Evolutionary conservation across 306 rosid species (phyloP).

Genomic region (Vigna angularis): DNA sequence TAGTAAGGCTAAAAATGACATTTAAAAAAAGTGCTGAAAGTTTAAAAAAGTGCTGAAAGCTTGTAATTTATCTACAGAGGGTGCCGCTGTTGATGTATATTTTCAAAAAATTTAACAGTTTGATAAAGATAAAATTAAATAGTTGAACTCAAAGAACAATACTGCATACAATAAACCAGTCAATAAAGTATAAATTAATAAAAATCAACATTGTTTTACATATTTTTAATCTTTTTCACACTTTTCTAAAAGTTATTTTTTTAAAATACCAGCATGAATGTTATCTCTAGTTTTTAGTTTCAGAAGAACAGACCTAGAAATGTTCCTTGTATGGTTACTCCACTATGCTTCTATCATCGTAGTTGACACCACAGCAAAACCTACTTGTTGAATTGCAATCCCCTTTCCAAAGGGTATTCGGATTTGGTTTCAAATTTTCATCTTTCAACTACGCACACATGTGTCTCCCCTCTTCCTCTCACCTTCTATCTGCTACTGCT

Average conservation of each 20-base stretch:
- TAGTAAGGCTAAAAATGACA: too few species aligned
- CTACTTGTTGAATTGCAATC: slow-evolving; percentile 17
- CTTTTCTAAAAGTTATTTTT: not conserved
- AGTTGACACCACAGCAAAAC: slow-evolving; percentile 15
- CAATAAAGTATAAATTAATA: not conserved
- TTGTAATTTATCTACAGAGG: too few species aligned
- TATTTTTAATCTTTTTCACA: not conserved
- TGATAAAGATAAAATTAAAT: too few species aligned
- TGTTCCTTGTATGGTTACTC: not conserved
- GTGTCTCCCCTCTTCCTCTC: slow-evolving; percentile 58
- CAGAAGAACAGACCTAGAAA: not conserved
- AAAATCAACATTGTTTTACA: too few species aligned
- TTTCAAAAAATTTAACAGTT: too few species aligned
- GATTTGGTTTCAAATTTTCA: slow-evolving; percentile 38
- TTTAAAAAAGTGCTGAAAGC: too few species aligned
- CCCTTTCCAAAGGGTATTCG: slow-evolving; percentile 12
- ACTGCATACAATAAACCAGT: not conserved
- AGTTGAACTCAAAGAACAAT: not conserved
- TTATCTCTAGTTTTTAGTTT: not conserved
- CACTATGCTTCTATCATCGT: not conserved
- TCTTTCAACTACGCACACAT: slow-evolving; percentile 43
- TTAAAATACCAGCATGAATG: not conserved
- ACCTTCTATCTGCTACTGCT: slow-evolving; percentile 54
- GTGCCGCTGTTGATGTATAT: too few species aligned
- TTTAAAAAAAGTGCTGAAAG: too few species aligned